Evolutionary conservation across 768 basidiomycete species (phyloP).

Genomic region (Kockovaella imperatae): DNA sequence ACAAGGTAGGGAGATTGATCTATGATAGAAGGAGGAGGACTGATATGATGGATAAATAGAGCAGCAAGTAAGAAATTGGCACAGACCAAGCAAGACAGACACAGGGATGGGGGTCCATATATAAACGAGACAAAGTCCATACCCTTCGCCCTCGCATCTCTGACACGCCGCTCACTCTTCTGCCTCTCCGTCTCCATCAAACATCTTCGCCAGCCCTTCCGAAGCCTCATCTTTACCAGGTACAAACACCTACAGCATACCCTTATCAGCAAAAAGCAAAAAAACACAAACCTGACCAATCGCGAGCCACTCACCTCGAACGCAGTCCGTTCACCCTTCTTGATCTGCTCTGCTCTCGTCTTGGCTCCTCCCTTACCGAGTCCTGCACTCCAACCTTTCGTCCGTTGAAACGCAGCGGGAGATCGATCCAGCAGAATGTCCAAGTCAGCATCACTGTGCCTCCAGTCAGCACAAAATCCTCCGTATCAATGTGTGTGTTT

Average conservation of each 20-base stretch:
- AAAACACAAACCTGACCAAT: background rate
- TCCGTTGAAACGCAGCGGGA: slow-evolving; percentile 38
- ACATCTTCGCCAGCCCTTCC: slow-evolving; percentile 37
- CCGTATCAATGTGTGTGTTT: background rate
- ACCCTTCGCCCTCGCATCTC: background rate
- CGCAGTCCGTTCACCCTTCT: slow-evolving; percentile 38
- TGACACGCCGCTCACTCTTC: slow-evolving; percentile 10
- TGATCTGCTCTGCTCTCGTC: slow-evolving; percentile 22
- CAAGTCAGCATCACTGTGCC: slow-evolving; percentile 63
- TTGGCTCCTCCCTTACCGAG: slow-evolving; percentile 23
- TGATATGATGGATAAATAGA: background rate
- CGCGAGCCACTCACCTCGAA: slow-evolving; percentile 29
- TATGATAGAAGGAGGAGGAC: background rate
- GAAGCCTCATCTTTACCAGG: slow-evolving; percentile 38
- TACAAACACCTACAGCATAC: slow-evolving; percentile 24
- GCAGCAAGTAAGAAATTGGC: background rate
- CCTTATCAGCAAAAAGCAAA: background rate
- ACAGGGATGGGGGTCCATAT: background rate
- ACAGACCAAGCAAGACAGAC: background rate
- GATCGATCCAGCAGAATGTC: slow-evolving; percentile 68
- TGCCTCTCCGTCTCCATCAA: slow-evolving; percentile 33
- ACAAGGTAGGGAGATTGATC: background rate
- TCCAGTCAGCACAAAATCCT: background rate
- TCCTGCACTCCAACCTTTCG: slow-evolving; percentile 41
- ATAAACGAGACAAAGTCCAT: background rate